These are phyloP conservation scores for Cordyceps cateniannulata DNA, from an alignment of 2,329 filamentous ascomycete species.

Conservation along the genomic window DNA sequence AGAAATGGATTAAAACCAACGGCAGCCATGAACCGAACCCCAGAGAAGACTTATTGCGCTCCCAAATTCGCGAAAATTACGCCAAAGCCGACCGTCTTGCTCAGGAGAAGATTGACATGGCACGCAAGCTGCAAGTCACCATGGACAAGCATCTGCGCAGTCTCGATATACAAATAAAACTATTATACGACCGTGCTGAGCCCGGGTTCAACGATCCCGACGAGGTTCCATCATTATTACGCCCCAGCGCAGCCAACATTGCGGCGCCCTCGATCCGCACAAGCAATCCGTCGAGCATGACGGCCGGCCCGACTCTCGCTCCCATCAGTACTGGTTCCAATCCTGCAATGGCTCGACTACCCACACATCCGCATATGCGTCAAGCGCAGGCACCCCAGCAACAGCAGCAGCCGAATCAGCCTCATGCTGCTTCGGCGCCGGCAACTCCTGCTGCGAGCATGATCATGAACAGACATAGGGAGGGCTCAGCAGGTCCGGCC, in stretches of 20 bases:
- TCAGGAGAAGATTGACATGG: conserved; percentile 66
- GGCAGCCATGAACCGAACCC: conserved; percentile 68
- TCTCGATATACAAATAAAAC: conserved; percentile 58
- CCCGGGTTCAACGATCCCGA: conserved; percentile 56
- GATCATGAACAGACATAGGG: conserved; percentile 51
- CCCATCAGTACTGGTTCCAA: conserved; percentile 29
- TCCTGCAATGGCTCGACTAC: conserved; percentile 36
- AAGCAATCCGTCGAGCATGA: conserved; percentile 35
- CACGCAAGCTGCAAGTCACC: conserved; percentile 54
- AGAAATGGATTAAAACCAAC: conserved; percentile 74
- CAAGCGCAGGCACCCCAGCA: conserved; percentile 41
- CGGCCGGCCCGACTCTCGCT: conserved; percentile 15
- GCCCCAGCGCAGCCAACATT: conserved; percentile 49
- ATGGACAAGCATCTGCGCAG: conserved; percentile 58
- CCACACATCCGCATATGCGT: conserved; percentile 40
- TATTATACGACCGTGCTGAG: conserved; percentile 54
- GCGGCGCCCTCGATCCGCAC: conserved; percentile 33
- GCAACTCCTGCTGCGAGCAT: conserved; percentile 55
- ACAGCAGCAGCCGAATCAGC: conserved; percentile 14
- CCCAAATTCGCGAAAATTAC: conserved; percentile 62
- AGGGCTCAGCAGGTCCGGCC: conserved; percentile 53
- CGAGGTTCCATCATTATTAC: conserved; percentile 56
- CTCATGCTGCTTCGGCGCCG: conserved; percentile 49
- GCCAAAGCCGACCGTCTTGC: conserved; percentile 63
- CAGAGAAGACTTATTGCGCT: conserved; percentile 63